Base-by-base conservation (phyloP, 371 early-diverging fungal species). In the Mucor piriformis region DNA sequence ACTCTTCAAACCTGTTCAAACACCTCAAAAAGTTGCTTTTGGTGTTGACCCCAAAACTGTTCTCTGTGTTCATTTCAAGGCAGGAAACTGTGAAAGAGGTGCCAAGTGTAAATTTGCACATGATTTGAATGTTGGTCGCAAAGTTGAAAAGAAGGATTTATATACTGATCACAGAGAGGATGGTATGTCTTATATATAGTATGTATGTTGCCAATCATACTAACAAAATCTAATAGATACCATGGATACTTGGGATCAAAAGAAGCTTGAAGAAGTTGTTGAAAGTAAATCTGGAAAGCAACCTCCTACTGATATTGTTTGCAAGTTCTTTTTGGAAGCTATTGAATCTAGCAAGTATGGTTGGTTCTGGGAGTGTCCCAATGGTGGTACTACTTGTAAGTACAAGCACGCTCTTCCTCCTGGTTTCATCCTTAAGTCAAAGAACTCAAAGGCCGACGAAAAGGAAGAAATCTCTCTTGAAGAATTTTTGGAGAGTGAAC, bases 11-110 rank as follows among this genome's bases (percentile, higher is more conserved):
- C 95, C 96, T 35, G 87, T 94, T 18, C 86, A 88, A 64, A 67
- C 82, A 24, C 83, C 84, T 59, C 99, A 97, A 73, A 99, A 98
- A 77, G 97, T 99, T 42, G 99, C 99, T 5, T 98, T 97, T 70
- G 97, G 99, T 40, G 95, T 95, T 8, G 96, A 99, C 74, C 99
- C 99, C 43, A 98, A 98, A 71, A 93, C 99, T n/a, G 89, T 99
- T 2, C 76, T 97, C 29, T 99, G 99, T 78, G 79, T 84, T 44
- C 92, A 89, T 69, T 99, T 96, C 84, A 95, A 97, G 81, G 82
- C 83, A 15, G 98, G 98, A 8, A 78, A 80, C 50, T 99, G 99
- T 78, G 84, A 85, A 50, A 96, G 96, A 73, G 99, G 98, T 37
- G 76, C 83, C 69, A 89, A 90, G 69, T 99, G 99, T 88, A 99